Base-by-base conservation (phyloP, 129 eudicot genomes). In the Oenanthe sinensis region DNA sequence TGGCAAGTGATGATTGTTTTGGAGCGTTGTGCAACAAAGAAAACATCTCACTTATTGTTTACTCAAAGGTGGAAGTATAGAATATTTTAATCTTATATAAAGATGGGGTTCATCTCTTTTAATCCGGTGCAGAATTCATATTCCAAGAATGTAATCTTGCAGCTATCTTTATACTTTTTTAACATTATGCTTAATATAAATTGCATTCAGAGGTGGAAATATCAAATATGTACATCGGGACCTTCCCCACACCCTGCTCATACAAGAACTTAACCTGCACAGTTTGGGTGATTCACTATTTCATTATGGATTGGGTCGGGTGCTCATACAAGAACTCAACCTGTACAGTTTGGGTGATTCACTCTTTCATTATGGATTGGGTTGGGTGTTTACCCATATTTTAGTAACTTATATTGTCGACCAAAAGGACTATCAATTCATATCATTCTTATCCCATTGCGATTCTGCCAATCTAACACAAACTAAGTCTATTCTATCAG, bases 1-100 rank as follows among this genome's bases (percentile, higher is more conserved):
- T 78, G 79, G 82, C 65, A 83, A 83, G 81, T 81, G 75, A 78
- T 78, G 75, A 82, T 87, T 79, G 80, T 75, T 82, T 84, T 86
- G 82, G 92, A 86, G 88, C 90, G 83, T 83, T 84, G 89, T 80
- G 89, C 82, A 50, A 58, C 71, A 54, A 79, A 82, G 75, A 77
- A 80, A 84, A 81, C 81, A 80, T 77, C 71, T 75, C 71, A 82
- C 48, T 26, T 54, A 70, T 78, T 78, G 46, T 78, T 80, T 70
- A 67, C 65, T 62, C 20, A 70, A 87, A 82, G 83, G 85, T 73
- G 82, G 86, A 85, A 44, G 81, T 60, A 78, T 69, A 79, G 81
- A 75, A 79, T 80, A 77, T 86, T 58, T 22, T 73, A 65, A 30
- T 43, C 13, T 46, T 2, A 24, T 70, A 20, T 44, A 46, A 72